Evolutionary conservation across 768 basidiomycete species (phyloP).

Genomic region (Dacryopinax primogenitus): DNA sequence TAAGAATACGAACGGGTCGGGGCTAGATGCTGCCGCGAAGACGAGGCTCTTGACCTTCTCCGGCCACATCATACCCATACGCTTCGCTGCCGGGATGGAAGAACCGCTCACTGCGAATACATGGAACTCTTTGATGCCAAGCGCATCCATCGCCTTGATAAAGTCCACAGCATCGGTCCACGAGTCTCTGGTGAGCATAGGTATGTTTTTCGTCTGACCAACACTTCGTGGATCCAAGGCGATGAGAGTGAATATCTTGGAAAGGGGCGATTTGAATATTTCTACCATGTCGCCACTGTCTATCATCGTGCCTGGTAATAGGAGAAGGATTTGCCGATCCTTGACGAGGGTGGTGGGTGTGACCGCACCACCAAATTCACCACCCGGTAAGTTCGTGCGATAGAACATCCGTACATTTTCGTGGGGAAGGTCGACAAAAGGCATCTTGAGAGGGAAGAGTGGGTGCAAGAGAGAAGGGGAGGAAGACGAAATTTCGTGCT

Average conservation of each 20-base stretch:
- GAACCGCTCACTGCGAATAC: not conserved
- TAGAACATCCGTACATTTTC: constrained; percentile 9
- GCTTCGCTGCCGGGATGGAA: not conserved
- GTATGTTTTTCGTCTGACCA: constrained; percentile 9
- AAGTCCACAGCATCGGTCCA: not conserved
- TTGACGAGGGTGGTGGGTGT: not conserved
- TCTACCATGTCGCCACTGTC: not conserved
- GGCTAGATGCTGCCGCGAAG: not conserved
- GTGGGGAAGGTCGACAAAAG: constrained; percentile 2
- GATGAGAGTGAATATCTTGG: constrained; percentile 15
- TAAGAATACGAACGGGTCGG: not conserved
- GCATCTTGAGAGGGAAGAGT: not conserved
- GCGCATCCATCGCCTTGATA: not conserved
- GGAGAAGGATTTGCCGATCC: not conserved
- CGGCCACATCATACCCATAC: not conserved
- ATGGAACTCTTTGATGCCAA: not conserved
- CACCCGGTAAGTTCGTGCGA: constrained; percentile 7
- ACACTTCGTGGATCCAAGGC: constrained; percentile 18
- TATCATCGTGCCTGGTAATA: not conserved
- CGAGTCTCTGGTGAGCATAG: not conserved
- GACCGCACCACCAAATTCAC: not conserved
- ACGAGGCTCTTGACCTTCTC: not conserved
- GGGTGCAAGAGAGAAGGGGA: not conserved
- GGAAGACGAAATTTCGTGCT: too few relatives aligned
- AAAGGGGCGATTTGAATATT: not conserved